A percentile compares a stretch with the other conserved stretches of the same genome.
Conservation (phyloP, 2,329 filamentous ascomycete species). For the Aureobasidium zeae region DNA sequence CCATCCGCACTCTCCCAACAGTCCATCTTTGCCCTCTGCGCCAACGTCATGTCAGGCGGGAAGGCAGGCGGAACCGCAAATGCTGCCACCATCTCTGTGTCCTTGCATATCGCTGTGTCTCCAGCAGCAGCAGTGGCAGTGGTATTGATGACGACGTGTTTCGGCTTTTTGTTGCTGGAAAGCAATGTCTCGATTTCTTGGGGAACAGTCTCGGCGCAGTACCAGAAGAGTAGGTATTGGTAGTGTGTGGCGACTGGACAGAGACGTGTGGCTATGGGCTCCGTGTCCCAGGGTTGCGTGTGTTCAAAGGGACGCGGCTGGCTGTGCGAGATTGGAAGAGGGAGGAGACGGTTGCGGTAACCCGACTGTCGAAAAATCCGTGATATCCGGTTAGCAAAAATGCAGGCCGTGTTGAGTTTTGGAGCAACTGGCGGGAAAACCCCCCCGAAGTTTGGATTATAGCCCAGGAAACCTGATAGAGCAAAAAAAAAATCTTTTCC, state of each 20-base stretch:
- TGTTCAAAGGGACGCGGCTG: constrained; percentile 33
- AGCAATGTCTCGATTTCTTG: constrained; percentile 23
- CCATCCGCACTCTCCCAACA: too few species aligned
- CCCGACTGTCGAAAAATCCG: too few species aligned
- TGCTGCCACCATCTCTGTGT: constrained; percentile 3
- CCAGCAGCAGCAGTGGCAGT: not conserved
- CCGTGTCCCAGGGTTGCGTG: constrained; percentile 27
- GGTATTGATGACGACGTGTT: not conserved
- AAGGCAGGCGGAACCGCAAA: constrained; percentile 34
- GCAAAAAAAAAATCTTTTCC: too few species aligned
- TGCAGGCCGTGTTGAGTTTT: too few species aligned
- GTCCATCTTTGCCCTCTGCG: constrained; percentile 33
- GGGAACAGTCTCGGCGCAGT: constrained; percentile 38
- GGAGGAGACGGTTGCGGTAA: constrained; percentile 41
- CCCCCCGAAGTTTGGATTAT: too few species aligned
- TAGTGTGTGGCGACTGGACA: constrained; percentile 28
- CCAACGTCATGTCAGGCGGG: constrained; percentile 31
- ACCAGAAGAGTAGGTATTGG: constrained; percentile 40
- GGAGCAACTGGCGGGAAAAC: too few species aligned
- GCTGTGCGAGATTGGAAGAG: constrained; percentile 35
- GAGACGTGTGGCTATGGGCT: constrained; percentile 40
- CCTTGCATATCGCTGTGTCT: too few species aligned
- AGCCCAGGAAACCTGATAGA: too few species aligned
- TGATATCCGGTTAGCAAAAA: too few species aligned
- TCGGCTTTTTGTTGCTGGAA: too few species aligned